Evolutionary conservation across 345 rosid species (phyloP), one percentile per base, ranked within the genome.

Genomic region (Lepidium aucheri): DNA sequence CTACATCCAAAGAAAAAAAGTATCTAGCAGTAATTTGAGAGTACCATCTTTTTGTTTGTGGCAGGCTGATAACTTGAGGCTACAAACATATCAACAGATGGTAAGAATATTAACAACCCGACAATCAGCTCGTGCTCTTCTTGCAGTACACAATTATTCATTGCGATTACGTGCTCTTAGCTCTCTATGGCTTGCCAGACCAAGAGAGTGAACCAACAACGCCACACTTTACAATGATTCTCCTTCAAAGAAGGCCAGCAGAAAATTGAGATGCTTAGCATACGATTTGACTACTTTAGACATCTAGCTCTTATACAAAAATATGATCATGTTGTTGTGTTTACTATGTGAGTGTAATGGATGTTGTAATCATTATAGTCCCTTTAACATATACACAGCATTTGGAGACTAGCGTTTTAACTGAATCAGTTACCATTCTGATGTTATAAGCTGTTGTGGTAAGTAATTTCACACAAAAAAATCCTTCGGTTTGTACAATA

Each of bases 131-230:
- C 90, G 97, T 9, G 93, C 97, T 9, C 83, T 90, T 45, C 96
- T 94, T 9, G 96, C 96, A 4, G 84, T 94, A 57, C 85, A 90
- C 41, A 89, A 90, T 58, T 91, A 91, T 72, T 85, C 92, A 56
- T 85, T 84, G 36, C 75, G 99, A 54, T 73, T 94, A 60, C 93
- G 97, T 1, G 97, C 99, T 67, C 95, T 94, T 75, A 90, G 99
- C 78, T 90, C 97, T 50, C 83, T 90, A 11, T 94, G 99, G 99
- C 88, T 94, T 26, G 99, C 96, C 32, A 85, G 96, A 53, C 99
- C 99, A 36, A 79, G 85, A 76, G 97, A 94, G 74, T 94, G 85
- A 87, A 68, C 33, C 41, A 38, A 63, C 30, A 9, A 38, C 46
- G 32, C 62, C 28, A 53, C 39, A 41, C 14, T 60, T n/a, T 57